phyloP scores from a whole-genome alignment of 208 protist species.

The Phytomonas francai region DNA sequence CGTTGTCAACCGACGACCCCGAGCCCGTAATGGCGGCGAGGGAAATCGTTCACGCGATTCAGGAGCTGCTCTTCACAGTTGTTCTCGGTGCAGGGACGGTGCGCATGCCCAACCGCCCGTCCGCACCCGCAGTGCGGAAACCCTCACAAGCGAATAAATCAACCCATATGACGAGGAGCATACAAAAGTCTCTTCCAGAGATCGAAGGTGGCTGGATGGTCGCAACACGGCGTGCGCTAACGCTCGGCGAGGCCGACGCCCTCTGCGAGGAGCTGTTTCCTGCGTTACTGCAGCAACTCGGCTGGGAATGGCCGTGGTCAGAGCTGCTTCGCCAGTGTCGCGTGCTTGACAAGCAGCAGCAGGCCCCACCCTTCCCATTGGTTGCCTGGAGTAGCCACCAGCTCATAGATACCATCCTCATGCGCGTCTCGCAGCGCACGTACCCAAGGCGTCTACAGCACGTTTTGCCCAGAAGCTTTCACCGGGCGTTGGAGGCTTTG shows the following conservation, averaged over 20 bases:
- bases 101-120: constrained; percentile 19
- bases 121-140: constrained; percentile 9
- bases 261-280: constrained; percentile 48
- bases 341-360: constrained; percentile 39
- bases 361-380: constrained; percentile 6
- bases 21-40: constrained; percentile 6
- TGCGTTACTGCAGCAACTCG: constrained; percentile 57
- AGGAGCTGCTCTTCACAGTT: constrained; percentile 56
- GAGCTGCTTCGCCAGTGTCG: constrained; percentile 38
- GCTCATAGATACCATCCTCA: constrained; percentile 41
- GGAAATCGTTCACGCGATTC: constrained; percentile 30
- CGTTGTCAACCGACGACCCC: background rate
- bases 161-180: background rate
- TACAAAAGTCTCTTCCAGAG: background rate
- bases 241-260: constrained; percentile 52
- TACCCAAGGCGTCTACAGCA: constrained; percentile 54
- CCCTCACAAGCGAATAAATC: background rate
- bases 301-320: constrained; percentile 82
- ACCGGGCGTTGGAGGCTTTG: constrained; percentile 28
- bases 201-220: constrained; percentile 8
- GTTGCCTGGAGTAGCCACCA: constrained; percentile 35
- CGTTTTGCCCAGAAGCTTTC: constrained; percentile 59
- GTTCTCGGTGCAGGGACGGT: constrained; percentile 31
- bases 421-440: constrained; percentile 31
- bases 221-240: constrained; percentile 30